A percentile compares a stretch with the other conserved stretches of the same genome.
Conservation (phyloP, 352 stramenopile genomes). For the Pelagophyceae sp. region DNA sequence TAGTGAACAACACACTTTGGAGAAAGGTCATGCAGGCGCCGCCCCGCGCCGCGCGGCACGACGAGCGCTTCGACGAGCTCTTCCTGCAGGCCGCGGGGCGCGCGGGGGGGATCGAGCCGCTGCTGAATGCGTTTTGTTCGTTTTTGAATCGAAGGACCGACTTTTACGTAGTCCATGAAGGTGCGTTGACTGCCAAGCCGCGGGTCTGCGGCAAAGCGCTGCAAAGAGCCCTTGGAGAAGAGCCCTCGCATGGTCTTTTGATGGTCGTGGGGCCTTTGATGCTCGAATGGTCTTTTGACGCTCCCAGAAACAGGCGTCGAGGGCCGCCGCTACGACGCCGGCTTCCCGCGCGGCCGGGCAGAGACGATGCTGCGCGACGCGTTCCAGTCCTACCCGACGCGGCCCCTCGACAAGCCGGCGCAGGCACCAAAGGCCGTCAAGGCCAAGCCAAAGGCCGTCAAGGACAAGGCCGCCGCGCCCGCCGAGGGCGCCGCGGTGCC, state of each 20-base stretch:
- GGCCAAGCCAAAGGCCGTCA: conserved; percentile 21
- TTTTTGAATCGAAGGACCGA: conserved; percentile 70
- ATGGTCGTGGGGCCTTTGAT: no score
- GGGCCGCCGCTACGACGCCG: conserved; percentile 42
- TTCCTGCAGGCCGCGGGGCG: conserved; percentile 25
- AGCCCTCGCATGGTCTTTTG: no score
- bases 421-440: conserved; percentile 18
- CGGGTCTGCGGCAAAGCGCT: no score
- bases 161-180: conserved; percentile 63
- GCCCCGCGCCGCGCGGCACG: no score
- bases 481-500: neutral
- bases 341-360: conserved; percentile 60
- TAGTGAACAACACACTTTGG: no score
- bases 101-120: conserved; percentile 34
- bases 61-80: conserved; percentile 10
- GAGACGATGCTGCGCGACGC: conserved; percentile 60
- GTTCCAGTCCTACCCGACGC: conserved; percentile 62
- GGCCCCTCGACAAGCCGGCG: conserved; percentile 33
- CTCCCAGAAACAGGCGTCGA: no score
- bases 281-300: no score
- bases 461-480: conserved; percentile 14
- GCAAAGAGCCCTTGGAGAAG: no score
- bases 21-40: no score
- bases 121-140: conserved; percentile 53
- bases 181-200: neutral